Base-by-base conservation (phyloP, 345 rosid species). In the Heritiera littoralis region DNA sequence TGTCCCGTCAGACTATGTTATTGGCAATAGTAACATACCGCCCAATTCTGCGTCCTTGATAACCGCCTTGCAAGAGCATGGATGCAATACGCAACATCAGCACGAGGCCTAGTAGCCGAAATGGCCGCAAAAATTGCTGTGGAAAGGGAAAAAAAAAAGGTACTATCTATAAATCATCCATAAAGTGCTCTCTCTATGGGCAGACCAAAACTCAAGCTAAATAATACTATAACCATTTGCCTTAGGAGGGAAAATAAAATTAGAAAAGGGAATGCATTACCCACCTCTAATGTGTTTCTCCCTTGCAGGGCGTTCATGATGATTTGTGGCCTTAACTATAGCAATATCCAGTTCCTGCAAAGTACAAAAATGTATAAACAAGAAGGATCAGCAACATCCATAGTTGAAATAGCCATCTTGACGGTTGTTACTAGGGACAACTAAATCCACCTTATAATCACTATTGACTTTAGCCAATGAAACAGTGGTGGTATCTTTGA, bases 381-480 rank as follows among this genome's bases (percentile, higher is more conserved):
- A 56, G 28, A 56, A 76, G 28, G 63, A 72, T 43, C 54, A 75
- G 17, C 49, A 30, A 23, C 40, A 28, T 6, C 35, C 65, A 30
- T 67, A 17, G 30, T 9, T 10, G 10, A 55, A 71, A 71, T 13
- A 32, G 73, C 32, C 28, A 32, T 28, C 20, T 46, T 41, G 9
- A 70, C 0, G 9, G 43, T 6, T 28, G 17, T 13, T 8, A 51
- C 14, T 17, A 40, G 15, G n/a, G 3, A 17, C 13, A 63, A 68
- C 75, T 18, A 79, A 49, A 46, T 49, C 23, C 6, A 95, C 99
- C 99, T 96, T 96, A 80, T 94, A 94, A 78, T 89, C 98, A 77
- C 99, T 96, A 77, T 94, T 94, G 82, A 96, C 98, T 87, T 94
- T 96, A 61, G 98, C 99, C 89, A 96, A 90, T 66, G 98, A 92